Percentiles rank a stretch among this genome's conserved stretches.
Conservation (phyloP, 2,329 filamentous ascomycete genomes). For the Colletotrichum musicola region DNA sequence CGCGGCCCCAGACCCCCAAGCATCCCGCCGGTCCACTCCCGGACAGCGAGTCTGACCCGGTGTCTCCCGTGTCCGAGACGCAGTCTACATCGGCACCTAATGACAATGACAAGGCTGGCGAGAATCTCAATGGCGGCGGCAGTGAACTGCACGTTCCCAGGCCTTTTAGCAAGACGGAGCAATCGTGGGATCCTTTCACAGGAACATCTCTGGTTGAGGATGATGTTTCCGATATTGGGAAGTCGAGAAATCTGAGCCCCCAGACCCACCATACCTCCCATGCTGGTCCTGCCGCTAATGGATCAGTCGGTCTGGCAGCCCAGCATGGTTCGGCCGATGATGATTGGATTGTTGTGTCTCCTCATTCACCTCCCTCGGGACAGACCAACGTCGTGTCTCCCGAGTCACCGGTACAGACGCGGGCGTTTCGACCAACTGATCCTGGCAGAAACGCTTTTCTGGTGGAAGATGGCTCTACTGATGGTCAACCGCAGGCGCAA, state of each 20-base stretch:
- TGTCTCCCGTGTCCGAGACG: constrained; percentile 50
- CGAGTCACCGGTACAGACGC: constrained; percentile 19
- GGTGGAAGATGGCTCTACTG: not conserved
- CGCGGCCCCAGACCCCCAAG: constrained; percentile 37
- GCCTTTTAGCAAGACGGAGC: constrained; percentile 51
- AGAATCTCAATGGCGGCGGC: constrained; percentile 28
- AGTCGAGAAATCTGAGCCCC: constrained; percentile 38
- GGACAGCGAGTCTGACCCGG: constrained; percentile 45
- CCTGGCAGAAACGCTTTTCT: constrained; percentile 8
- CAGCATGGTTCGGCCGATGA: constrained; percentile 44
- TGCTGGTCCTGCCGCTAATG: constrained; percentile 11
- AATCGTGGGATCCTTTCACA: constrained; percentile 51
- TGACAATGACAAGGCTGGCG: constrained; percentile 19
- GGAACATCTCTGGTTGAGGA: constrained; percentile 54
- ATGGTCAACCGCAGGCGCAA: not conserved
- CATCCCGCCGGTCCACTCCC: constrained; percentile 40
- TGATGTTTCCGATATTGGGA: constrained; percentile 47
- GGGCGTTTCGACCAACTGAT: constrained; percentile 17
- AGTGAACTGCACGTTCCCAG: constrained; percentile 42
- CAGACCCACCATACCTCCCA: not conserved
- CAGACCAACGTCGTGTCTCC: constrained; percentile 44
- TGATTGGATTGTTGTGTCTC: constrained; percentile 50
- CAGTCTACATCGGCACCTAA: constrained; percentile 40
- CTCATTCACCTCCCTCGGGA: constrained; percentile 41
- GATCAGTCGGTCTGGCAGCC: not conserved